Base-by-base conservation (phyloP, 352 stramenopile species). In the Phytophthora vignae region DNA sequence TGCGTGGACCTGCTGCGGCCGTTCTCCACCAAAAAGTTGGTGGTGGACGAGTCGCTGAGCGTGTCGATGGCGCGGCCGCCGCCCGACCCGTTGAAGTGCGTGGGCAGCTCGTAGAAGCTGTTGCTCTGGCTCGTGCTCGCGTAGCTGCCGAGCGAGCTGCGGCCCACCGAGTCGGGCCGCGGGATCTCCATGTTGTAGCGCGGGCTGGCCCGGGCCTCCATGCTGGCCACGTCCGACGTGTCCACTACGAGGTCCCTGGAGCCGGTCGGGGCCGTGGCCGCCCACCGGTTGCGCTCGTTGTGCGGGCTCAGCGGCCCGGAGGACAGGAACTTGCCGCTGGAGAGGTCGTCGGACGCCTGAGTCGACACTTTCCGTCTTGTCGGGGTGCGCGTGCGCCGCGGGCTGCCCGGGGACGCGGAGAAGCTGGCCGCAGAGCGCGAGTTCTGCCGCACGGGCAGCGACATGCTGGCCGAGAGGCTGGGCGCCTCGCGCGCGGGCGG, bases 171-270 rank as follows among this genome's bases (percentile, higher is more conserved):
- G 0, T 90, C 82, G 0, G 79, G 66, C 0, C 83, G 75, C 10
- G 82, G 82, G 55, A 93, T 91, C 63, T 91, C 82, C 70, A 91
- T 91, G 17, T 79, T 71, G 63, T 85, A 85, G 50, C 78, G 75
- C n/a, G 85, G 82, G 46, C 68, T 73, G 15, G 48, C 15, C 56
- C 62, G 29, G 0, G 69, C 48, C 4, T 67, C 61, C 25, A 49
- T 36, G 22, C 49, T 74, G 0, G n/a, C 36, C 9, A 64, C 15
- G 31, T 69, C 53, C 1, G 48, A 42, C 10, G 53, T 70, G 40
- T 80, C 67, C 4, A 76, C 64, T 2, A 65, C 55, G 1, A 76
- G 50, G 8, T 74, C 65, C 11, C 69, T 70, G 15, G 57, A 59
- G 15, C 69, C 61, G 4, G 60, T 54, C 22, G 68, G 52, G 14